A percentile compares a stretch with the other conserved stretches of the same genome.
phyloP scores from a whole-genome alignment of 257 asterid species.

The Voacanga thouarsii region DNA sequence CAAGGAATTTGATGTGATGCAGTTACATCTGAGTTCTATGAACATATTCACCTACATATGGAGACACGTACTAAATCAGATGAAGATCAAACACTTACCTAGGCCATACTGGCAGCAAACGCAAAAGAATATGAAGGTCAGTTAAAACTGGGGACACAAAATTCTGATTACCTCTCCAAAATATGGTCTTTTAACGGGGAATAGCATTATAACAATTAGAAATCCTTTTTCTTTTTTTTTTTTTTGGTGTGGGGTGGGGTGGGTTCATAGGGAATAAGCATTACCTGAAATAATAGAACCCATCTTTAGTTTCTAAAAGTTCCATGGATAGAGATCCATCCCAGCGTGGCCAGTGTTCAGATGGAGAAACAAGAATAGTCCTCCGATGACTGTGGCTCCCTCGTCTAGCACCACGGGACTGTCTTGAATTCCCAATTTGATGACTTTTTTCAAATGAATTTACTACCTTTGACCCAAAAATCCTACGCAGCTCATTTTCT shows the following conservation, averaged over 20 bases:
- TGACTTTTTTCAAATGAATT: constrained; percentile 64
- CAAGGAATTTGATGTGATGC: not conserved
- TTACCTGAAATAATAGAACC: constrained; percentile 73
- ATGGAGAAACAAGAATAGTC: constrained; percentile 75
- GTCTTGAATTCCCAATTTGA: constrained; percentile 58
- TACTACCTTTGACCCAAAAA: constrained; percentile 87
- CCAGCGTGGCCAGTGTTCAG: constrained; percentile 96
- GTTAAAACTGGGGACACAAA: not conserved
- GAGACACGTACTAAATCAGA: not conserved
- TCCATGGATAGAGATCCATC: constrained; percentile 94
- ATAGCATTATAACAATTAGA: not conserved
- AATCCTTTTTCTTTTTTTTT: not conserved
- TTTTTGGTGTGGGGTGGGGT: not conserved
- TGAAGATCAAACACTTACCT: not conserved
- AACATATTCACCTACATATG: not conserved
- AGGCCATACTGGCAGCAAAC: not conserved
- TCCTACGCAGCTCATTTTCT: constrained; percentile 87
- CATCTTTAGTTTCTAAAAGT: constrained; percentile 61
- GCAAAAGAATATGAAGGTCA: not conserved
- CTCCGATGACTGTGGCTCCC: constrained; percentile 65
- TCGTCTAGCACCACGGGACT: constrained; percentile 62
- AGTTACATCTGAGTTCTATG: not conserved
- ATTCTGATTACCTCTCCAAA: not conserved
- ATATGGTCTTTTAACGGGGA: not conserved
- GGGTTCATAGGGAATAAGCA: not conserved